Percentiles rank a stretch among this genome's conserved stretches.
Evolutionary conservation across 768 basidiomycete species (phyloP).

Genomic region (Boletus rubropictus): DNA sequence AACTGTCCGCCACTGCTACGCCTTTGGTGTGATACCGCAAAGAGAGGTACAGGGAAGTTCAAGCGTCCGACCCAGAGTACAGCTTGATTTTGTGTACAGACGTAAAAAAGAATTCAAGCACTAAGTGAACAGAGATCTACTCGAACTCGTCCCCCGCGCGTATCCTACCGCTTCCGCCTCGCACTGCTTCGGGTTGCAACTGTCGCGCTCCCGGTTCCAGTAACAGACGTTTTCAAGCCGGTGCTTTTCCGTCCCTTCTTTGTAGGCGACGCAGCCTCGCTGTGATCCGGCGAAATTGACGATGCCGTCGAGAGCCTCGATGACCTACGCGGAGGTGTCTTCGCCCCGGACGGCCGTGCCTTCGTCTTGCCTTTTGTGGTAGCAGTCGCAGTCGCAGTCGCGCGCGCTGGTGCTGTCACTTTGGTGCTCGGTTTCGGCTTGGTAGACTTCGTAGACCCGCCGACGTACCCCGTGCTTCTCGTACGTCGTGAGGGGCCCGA

Average conservation of each 20-base stretch:
- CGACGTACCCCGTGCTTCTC: constrained; percentile 10
- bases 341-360: constrained; percentile 16
- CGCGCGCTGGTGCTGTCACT: background rate
- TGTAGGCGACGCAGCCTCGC: constrained; percentile 22
- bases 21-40: background rate
- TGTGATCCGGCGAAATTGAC: constrained; percentile 31
- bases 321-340: constrained; percentile 33
- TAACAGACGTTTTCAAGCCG: constrained; percentile 7
- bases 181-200: constrained; percentile 26
- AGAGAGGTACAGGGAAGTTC: background rate
- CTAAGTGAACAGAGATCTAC: constrained; percentile 1
- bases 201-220: constrained; percentile 8
- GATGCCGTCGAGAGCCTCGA: constrained; percentile 34
- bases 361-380: constrained; percentile 16
- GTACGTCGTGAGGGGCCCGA: constrained; percentile 19
- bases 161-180: constrained; percentile 27
- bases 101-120: background rate
- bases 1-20: background rate
- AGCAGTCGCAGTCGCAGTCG: background rate
- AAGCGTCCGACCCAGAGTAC: background rate
- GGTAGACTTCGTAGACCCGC: constrained; percentile 6
- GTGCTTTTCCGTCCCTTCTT: constrained; percentile 21
- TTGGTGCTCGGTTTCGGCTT: constrained; percentile 11
- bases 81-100: background rate
- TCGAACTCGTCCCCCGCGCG: background rate